Base-by-base conservation (phyloP, 2,329 filamentous ascomycete species). In the Aspergillus quadricinctus region DNA sequence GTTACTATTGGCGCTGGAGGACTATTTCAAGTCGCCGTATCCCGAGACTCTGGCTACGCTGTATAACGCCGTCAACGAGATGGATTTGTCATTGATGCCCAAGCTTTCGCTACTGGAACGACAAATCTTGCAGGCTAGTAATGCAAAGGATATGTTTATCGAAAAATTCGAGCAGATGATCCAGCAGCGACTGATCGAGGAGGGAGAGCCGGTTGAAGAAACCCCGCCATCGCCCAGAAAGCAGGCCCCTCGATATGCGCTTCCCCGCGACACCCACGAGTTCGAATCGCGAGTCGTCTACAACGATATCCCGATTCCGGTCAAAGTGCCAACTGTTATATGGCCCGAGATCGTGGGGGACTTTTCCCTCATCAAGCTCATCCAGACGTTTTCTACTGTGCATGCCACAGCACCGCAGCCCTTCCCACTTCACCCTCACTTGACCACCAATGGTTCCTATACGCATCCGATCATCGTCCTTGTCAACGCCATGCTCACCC, bases 81-180 rank as follows among this genome's bases (percentile, higher is more conserved):
- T 99, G 94, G 94, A 99, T 66, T 81, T 99, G 57, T 97, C 93
- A 0, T 78, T 97, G 14, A 90, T 99, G 85, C 94, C 94, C 0
- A 88, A 83, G 62, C 79, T 99, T 52, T 95, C 88, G 58, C 78
- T 88, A 37, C 83, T 97, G 7, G 94, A 99, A 75, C 84, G 89
- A 51, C 87, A 91, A 64, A 87, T 99, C 53, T 75, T 99, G 27
- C 91, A 96, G 71, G 87, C 90, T 8, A 96, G 88, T 70, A 92
- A 97, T 66, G 92, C 92, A 65, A 96, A 95, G 71, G 94, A 99
- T 70, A 85, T 99, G 66, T 99, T 99, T 69, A 84, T 97, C 31
- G 94, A 99, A 70, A 99, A 97, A 70, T 99, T 99, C 66, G 92
- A 97, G 73, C 86, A 88, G 61, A 96, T 97, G 87, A 89, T 96